A percentile compares a stretch with the other conserved stretches of the same genome.
Evolutionary conservation across 371 early-diverging fungal species (phyloP).

Genomic region (Phascolomyces articulosus): DNA sequence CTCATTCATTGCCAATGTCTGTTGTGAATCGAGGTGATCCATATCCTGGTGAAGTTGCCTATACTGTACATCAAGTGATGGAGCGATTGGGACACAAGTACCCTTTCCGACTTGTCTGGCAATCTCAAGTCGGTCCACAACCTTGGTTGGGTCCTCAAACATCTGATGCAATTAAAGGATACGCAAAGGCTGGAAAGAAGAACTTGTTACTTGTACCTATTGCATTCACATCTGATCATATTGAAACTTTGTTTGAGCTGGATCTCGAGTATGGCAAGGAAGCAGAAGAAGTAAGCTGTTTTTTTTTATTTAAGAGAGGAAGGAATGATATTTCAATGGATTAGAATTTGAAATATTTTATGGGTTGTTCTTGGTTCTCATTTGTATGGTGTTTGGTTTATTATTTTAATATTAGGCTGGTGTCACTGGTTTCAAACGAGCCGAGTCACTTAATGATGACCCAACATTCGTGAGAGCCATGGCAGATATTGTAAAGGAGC

Average conservation of each 20-base stretch:
- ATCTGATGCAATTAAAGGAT: slow-evolving; percentile 74
- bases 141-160: slow-evolving; percentile 95
- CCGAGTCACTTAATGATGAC: slow-evolving; percentile 90
- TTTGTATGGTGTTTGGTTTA: neutral
- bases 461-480: slow-evolving; percentile 87
- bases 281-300: slow-evolving; percentile 71
- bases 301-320: neutral
- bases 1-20: slow-evolving; percentile 95
- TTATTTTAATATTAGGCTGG: slow-evolving; percentile 47
- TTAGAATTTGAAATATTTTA: neutral
- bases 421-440: slow-evolving; percentile 81
- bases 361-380: no score
- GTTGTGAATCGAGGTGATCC: slow-evolving; percentile 92
- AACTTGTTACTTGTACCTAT: slow-evolving; percentile 88
- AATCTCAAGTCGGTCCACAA: slow-evolving; percentile 94
- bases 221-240: slow-evolving; percentile 96
- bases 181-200: slow-evolving; percentile 77
- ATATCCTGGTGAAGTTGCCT: slow-evolving; percentile 92
- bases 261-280: slow-evolving; percentile 89
- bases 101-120: slow-evolving; percentile 95
- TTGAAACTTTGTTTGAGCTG: slow-evolving; percentile 95
- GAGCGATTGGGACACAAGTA: slow-evolving; percentile 68
- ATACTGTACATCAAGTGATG: slow-evolving; percentile 88
- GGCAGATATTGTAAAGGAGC: slow-evolving; percentile 84
- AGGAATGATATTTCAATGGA: neutral